These are phyloP conservation scores for Helianthus tuberosus DNA, from an alignment of 129 eudicot genomes.

Conservation along the genomic window DNA sequence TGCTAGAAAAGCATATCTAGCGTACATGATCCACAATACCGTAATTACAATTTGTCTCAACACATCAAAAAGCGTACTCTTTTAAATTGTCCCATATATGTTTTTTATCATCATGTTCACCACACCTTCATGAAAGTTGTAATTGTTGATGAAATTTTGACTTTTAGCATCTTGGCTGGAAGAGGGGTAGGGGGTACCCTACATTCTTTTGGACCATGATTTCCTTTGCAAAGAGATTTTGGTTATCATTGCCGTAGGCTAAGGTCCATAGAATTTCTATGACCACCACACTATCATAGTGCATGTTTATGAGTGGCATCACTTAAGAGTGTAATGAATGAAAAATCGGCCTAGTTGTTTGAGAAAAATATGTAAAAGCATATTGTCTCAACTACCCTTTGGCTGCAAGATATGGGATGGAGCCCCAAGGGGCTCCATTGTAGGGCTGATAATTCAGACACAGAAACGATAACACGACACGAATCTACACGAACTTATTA, in stretches of 20 bases:
- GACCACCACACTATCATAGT: constrained; percentile 17
- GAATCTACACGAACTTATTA: too few species aligned
- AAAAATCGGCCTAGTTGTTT: not conserved
- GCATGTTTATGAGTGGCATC: constrained; percentile 21
- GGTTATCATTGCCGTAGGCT: constrained; percentile 10
- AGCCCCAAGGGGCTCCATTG: too few species aligned
- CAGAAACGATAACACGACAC: too few species aligned
- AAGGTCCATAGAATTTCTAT: constrained; percentile 33
- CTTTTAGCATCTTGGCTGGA: constrained; percentile 28
- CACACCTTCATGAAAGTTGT: constrained; percentile 28
- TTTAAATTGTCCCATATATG: not conserved
- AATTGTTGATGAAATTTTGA: constrained; percentile 37
- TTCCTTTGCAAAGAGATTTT: constrained; percentile 8
- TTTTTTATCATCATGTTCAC: not conserved
- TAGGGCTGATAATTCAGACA: too few species aligned
- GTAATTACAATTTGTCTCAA: not conserved
- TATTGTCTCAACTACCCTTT: too few species aligned
- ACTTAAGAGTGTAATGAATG: not conserved
- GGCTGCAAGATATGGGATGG: too few species aligned
- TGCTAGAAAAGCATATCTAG: not conserved
- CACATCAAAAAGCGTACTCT: not conserved
- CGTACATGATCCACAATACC: not conserved
- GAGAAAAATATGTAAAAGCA: too few species aligned
- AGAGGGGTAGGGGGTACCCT: constrained; percentile 27
- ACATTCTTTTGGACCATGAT: constrained; percentile 22